Base-by-base conservation (phyloP, 805 yeast genomes). In the Henningerozyma blattae region DNA sequence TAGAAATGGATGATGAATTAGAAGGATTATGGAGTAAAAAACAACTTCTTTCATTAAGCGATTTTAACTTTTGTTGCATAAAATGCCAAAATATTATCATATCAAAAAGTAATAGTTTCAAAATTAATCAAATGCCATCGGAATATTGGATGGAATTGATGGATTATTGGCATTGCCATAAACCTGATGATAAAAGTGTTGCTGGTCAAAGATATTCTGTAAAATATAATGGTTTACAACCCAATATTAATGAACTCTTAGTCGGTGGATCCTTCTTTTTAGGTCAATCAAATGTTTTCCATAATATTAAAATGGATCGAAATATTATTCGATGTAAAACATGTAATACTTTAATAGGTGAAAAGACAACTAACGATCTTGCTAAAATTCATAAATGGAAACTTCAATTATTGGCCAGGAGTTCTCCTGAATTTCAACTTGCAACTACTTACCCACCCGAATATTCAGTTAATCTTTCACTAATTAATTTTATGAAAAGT, bases 91-190 rank as follows among this genome's bases (percentile, higher is more conserved):
- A 5, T 22, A 2, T 10, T 30, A 28, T 43, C 24, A 36, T 45
- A 24, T 30, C 36, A 12, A 29, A 24, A 12, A 20, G 33, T 3
- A 45, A 50, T 24, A 48, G 48, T 27, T 17, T 26, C 5, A 45
- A 35, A 18, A 16, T 55, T 8, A 47, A 46, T 34, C 82, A 82
- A 26, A 71, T 89, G 76, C 98, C 98, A 0, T 80, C 94, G 1
- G 96, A 86, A 48, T 63, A 73, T 32, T 89, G 98, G 98, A 74
- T 79, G 12, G 98, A 89, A 52, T 61, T 91, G 69, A 80, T 89
- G 94, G 97, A 89, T 37, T 81, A 80, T 43, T 89, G 98, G 98
- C 96, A 89, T 53, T 89, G 98, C 51, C 96, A 89, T 50, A 80
- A 79, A 46, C 93, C 93, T 0, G 53, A 57, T 28, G 39, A 38